Evolutionary conservation across 495 filamentous ascomycete genomes (phyloP).

Genomic region (Sabuloglossum arenarium): DNA sequence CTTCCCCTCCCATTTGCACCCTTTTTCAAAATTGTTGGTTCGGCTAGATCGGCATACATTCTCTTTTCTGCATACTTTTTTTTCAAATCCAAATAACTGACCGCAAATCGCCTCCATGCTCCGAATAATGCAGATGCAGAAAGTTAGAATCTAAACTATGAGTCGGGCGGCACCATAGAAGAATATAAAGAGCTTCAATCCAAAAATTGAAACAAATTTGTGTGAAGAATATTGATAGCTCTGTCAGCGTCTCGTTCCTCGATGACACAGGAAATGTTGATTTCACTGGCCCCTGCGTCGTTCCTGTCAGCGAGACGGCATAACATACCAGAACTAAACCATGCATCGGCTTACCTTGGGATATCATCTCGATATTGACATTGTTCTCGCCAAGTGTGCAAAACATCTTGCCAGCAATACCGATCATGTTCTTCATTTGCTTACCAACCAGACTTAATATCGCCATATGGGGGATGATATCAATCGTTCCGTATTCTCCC

Average conservation of each 20-base stretch:
- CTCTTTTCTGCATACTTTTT: background rate
- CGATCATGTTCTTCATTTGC: slow-evolving; percentile 89
- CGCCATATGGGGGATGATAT: slow-evolving; percentile 68
- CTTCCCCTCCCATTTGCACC: background rate
- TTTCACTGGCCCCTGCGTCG: slow-evolving; percentile 71
- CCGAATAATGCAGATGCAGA: background rate
- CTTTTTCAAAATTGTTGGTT: background rate
- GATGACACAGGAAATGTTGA: slow-evolving; percentile 96
- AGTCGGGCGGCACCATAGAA: background rate
- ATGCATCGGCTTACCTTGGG: slow-evolving; percentile 44
- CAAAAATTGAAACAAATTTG: slow-evolving; percentile 47
- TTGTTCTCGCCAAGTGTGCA: slow-evolving; percentile 68
- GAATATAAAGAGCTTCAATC: background rate
- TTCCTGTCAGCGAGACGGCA: background rate
- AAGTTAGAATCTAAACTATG: background rate
- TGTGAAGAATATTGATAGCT: slow-evolving; percentile 88
- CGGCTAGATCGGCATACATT: background rate
- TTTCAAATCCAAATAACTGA: background rate
- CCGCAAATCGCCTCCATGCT: background rate
- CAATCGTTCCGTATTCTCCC: slow-evolving; percentile 58
- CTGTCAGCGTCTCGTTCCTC: slow-evolving; percentile 73
- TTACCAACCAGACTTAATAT: slow-evolving; percentile 82
- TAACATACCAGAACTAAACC: background rate
- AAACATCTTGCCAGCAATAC: slow-evolving; percentile 79
- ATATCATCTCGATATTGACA: slow-evolving; percentile 96